phyloP scores from a whole-genome alignment of 257 asterid species.

The Ilex aquifolium region DNA sequence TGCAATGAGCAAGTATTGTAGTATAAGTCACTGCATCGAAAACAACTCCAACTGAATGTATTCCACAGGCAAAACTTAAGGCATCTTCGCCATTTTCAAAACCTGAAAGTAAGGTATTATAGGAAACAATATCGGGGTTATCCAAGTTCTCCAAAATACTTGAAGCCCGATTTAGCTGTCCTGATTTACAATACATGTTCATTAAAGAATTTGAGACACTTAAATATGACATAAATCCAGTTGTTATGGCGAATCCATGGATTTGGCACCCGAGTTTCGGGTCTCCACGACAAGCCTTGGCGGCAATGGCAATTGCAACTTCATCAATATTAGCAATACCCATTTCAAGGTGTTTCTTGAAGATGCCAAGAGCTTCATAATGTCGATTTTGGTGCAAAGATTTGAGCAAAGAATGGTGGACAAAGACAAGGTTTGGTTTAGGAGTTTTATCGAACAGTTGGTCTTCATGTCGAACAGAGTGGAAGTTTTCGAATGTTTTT shows the following conservation, averaged over 20 bases:
- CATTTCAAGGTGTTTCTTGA: conserved; percentile 47
- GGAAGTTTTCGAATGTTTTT: neutral
- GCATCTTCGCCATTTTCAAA: conserved; percentile 50
- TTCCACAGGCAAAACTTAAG: conserved; percentile 41
- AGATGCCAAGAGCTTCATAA: conserved; percentile 44
- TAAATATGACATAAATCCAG: conserved; percentile 34
- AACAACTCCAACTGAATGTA: conserved; percentile 49
- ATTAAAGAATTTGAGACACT: conserved; percentile 76
- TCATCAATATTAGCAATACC: conserved; percentile 52
- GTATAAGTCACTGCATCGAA: conserved; percentile 75
- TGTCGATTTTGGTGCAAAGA: conserved; percentile 37
- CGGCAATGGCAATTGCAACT: conserved; percentile 59
- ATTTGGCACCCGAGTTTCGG: conserved; percentile 50
- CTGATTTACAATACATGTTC: conserved; percentile 70
- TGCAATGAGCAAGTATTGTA: conserved; percentile 57
- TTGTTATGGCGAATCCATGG: conserved; percentile 52
- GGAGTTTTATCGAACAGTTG: conserved; percentile 57
- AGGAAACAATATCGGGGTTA: conserved; percentile 72
- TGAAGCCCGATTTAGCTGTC: conserved; percentile 36
- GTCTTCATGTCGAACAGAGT: conserved; percentile 33
- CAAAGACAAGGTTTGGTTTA: conserved; percentile 25
- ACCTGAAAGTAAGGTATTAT: conserved; percentile 76
- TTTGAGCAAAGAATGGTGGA: conserved; percentile 59
- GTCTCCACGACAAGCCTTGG: conserved; percentile 58
- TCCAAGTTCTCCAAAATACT: conserved; percentile 39